These are phyloP conservation scores for Pleomassaria siparia DNA, from an alignment of 2,329 filamentous ascomycete species.

Conservation along the genomic window DNA sequence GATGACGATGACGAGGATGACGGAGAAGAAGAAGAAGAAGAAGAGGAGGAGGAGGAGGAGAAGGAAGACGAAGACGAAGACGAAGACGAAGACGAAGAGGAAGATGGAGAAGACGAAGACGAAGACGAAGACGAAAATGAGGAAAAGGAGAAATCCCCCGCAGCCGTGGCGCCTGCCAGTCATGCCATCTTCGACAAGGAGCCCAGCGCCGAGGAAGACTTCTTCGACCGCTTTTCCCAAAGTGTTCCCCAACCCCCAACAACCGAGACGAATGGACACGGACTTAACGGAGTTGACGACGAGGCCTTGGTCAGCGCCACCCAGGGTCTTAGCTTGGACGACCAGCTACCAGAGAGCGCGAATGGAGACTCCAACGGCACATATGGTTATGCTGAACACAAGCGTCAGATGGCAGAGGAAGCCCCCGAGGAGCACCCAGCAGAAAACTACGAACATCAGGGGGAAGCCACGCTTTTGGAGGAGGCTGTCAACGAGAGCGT, in stretches of 20 bases:
- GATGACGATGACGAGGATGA: not conserved
- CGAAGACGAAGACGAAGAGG: slow-evolving; percentile 7
- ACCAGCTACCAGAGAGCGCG: slow-evolving; percentile 13
- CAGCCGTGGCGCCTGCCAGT: slow-evolving; percentile 7
- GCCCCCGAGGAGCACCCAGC: slow-evolving; percentile 17
- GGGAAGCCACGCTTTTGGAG: slow-evolving; percentile 48
- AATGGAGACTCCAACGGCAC: slow-evolving; percentile 15
- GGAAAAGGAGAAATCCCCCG: slow-evolving; percentile 8
- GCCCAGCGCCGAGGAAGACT: slow-evolving; percentile 35
- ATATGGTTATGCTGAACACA: slow-evolving; percentile 4
- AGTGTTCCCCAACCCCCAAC: slow-evolving; percentile 6
- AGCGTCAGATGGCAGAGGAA: not conserved
- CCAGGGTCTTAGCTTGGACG: slow-evolving; percentile 20
- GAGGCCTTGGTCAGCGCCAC: slow-evolving; percentile 18
- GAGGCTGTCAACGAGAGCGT: slow-evolving; percentile 49
- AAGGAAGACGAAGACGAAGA: slow-evolving; percentile 5
- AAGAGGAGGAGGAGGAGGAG: slow-evolving; percentile 1
- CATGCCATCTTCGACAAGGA: slow-evolving; percentile 11
- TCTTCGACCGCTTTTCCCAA: slow-evolving; percentile 36
- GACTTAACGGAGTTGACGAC: slow-evolving; percentile 12
- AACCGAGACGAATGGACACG: slow-evolving; percentile 4
- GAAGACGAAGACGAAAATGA: slow-evolving; percentile 3
- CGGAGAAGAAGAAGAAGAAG: slow-evolving; percentile 2
- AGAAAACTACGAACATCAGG: slow-evolving; percentile 51
- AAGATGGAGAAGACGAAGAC: not conserved